These are phyloP conservation scores for Phoma sp. DNA, from an alignment of 2,329 filamentous ascomycete species.

Conservation along the genomic window DNA sequence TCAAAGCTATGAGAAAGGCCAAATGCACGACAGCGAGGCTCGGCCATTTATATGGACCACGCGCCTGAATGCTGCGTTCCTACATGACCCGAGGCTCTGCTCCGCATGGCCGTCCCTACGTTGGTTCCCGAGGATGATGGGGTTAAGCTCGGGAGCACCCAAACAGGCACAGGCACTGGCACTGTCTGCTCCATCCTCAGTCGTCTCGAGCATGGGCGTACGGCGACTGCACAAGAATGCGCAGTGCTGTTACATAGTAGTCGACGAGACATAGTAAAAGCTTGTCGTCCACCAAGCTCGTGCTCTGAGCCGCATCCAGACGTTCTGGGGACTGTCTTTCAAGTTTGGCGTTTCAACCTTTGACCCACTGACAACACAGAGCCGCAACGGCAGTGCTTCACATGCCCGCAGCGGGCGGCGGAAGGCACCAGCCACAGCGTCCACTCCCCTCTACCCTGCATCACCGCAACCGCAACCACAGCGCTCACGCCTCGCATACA, in stretches of 20 bases:
- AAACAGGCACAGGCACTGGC: neutral
- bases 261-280: neutral
- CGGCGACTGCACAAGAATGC: no score
- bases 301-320: neutral
- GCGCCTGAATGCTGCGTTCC: conserved; percentile 23
- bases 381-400: conserved; percentile 20
- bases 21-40: conserved; percentile 21
- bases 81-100: conserved; percentile 32
- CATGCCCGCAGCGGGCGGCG: conserved; percentile 14
- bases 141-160: conserved; percentile 5
- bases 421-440: conserved; percentile 34
- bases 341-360: neutral
- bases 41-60: conserved; percentile 33
- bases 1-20: conserved; percentile 24
- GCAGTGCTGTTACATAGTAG: conserved; percentile 3
- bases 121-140: conserved; percentile 30
- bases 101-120: conserved; percentile 31
- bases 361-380: conserved; percentile 30
- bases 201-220: neutral
- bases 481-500: conserved; percentile 10
- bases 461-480: conserved; percentile 14
- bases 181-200: neutral
- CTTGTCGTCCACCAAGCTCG: neutral
- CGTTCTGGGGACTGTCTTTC: conserved; percentile 3
- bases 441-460: conserved; percentile 23